These are phyloP conservation scores for Penicillium arizonense DNA, from an alignment of 495 filamentous ascomycete species.

Conservation along the genomic window DNA sequence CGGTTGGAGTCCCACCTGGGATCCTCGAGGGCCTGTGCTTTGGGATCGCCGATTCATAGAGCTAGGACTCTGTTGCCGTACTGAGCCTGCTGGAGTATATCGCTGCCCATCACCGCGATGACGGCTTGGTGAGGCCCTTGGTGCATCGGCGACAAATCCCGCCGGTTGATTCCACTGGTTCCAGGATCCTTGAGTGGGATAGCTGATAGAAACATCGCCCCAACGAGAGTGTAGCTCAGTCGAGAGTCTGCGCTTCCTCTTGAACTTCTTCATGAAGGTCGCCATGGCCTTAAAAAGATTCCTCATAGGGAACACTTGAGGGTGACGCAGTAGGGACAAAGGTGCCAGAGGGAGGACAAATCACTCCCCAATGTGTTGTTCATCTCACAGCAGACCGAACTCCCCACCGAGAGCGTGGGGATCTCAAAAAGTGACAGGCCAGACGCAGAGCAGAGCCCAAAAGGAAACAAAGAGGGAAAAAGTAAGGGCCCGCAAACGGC, in stretches of 20 bases:
- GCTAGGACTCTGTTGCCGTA: background rate
- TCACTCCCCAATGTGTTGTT: conserved; percentile 16
- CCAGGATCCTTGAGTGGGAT: conserved; percentile 45
- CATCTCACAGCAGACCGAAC: conserved; percentile 18
- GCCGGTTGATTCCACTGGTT: conserved; percentile 34
- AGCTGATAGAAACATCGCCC: conserved; percentile 43
- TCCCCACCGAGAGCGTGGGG: conserved; percentile 5
- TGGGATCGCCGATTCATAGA: conserved; percentile 3
- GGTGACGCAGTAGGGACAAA: background rate
- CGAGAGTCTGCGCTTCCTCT: conserved; percentile 39
- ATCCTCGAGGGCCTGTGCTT: conserved; percentile 3
- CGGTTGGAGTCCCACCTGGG: conserved; percentile 9
- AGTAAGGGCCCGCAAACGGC: conserved; percentile 6
- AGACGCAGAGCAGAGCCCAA: conserved; percentile 2
- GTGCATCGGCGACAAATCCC: conserved; percentile 13
- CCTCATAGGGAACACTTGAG: conserved; percentile 23
- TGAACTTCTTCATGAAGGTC: conserved; percentile 35
- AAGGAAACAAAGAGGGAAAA: conserved; percentile 2
- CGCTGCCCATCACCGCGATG: conserved; percentile 5
- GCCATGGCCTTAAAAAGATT: conserved; percentile 32
- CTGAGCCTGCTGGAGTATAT: conserved; percentile 9
- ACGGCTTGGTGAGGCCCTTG: background rate
- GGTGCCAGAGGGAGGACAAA: conserved; percentile 17
- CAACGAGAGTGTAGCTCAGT: conserved; percentile 43
- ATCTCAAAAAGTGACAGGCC: background rate